These are phyloP conservation scores for Nelumbo lutea DNA, from an alignment of 164 flowering plant species.

Conservation along the genomic window DNA sequence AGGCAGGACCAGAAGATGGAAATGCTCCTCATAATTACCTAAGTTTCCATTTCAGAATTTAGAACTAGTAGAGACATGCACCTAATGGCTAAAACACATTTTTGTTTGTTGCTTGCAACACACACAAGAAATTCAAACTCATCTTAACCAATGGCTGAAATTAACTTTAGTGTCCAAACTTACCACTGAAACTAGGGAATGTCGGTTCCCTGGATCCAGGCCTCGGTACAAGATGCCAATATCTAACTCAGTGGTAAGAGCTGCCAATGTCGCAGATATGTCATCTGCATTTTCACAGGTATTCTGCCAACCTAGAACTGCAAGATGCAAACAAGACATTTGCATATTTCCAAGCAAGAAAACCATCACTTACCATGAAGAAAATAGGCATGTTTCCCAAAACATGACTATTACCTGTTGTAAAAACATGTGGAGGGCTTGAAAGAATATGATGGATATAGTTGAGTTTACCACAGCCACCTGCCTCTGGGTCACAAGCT, in stretches of 20 bases:
- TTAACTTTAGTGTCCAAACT: conserved; percentile 9
- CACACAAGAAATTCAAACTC: not conserved
- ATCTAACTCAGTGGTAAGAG: conserved; percentile 70
- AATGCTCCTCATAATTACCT: no score
- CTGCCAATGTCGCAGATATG: conserved; percentile 81
- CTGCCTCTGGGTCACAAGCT: conserved; percentile 85
- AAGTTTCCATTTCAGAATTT: no score
- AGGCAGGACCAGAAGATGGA: no score
- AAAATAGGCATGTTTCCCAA: not conserved
- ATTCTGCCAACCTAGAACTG: conserved; percentile 98
- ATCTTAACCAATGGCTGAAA: not conserved
- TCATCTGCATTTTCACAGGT: conserved; percentile 77
- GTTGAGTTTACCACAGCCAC: conserved; percentile 88
- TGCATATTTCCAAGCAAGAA: not conserved
- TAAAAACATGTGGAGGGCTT: conserved; percentile 74
- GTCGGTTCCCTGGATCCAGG: conserved; percentile 64
- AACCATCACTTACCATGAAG: not conserved
- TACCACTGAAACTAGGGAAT: conserved; percentile 91
- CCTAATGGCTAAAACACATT: no score
- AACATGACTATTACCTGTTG: conserved; percentile 50
- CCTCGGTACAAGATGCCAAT: conserved; percentile 83
- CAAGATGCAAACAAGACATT: conserved; percentile 20
- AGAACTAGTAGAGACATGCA: no score
- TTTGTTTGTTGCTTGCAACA: not conserved
- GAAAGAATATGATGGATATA: conserved; percentile 82